These are phyloP conservation scores for Paragyromitra xinjiangensis DNA, from an alignment of 495 filamentous ascomycete species.

Conservation along the genomic window DNA sequence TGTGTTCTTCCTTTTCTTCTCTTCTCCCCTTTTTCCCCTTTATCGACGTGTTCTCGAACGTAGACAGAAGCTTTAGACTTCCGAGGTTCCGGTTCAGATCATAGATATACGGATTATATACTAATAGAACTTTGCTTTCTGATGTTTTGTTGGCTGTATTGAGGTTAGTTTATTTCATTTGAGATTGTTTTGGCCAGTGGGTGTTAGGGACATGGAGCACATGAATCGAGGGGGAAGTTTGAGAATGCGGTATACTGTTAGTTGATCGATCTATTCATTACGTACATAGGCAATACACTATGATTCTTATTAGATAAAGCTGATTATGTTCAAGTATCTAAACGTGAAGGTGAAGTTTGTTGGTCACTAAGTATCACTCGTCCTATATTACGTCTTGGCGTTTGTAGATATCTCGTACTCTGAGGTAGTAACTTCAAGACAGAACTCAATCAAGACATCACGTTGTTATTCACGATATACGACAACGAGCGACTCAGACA, in stretches of 20 bases:
- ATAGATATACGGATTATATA: conserved; percentile 26
- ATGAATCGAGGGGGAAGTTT: too few species aligned
- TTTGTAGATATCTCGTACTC: not conserved
- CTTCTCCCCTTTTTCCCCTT: not conserved
- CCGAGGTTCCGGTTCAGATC: conserved; percentile 27
- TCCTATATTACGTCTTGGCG: not conserved
- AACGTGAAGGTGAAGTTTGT: not conserved
- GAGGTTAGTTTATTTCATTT: not conserved
- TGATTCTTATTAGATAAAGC: too few species aligned
- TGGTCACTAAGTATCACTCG: conserved; percentile 6
- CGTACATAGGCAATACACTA: too few species aligned
- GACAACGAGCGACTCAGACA: too few species aligned
- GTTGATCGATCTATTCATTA: too few species aligned
- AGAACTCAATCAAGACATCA: too few species aligned
- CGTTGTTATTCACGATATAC: too few species aligned
- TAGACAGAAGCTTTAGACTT: conserved; percentile 41
- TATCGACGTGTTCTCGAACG: conserved; percentile 24
- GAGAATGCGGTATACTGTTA: too few species aligned
- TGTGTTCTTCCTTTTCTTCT: not conserved
- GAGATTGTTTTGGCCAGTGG: too few species aligned
- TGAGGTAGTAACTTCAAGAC: not conserved
- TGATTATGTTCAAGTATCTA: too few species aligned
- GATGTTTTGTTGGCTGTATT: not conserved
- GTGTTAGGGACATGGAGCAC: too few species aligned
- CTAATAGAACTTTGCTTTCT: conserved; percentile 17